phyloP scores from a whole-genome alignment of 2,329 filamentous ascomycete species.

The Ambrosiella cleistominuta region DNA sequence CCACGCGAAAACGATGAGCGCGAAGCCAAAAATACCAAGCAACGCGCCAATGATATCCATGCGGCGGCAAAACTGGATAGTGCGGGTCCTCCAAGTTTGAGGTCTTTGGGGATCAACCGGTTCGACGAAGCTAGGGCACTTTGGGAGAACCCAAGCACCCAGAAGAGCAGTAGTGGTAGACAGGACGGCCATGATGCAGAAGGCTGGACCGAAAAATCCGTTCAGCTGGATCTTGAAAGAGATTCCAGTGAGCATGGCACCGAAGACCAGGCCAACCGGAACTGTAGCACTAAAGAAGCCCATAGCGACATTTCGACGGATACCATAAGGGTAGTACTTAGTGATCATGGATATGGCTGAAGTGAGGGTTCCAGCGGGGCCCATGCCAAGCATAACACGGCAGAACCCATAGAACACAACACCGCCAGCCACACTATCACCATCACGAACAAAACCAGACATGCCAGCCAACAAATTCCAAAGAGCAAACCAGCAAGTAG shows the following conservation, averaged over 20 bases:
- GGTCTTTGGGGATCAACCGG: neutral
- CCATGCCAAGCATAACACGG: slow-evolving; percentile 40
- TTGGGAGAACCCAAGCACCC: slow-evolving; percentile 22
- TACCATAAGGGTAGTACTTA: slow-evolving; percentile 35
- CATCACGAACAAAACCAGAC: slow-evolving; percentile 10
- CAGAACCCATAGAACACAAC: slow-evolving; percentile 21
- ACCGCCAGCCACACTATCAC: slow-evolving; percentile 23
- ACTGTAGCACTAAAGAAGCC: slow-evolving; percentile 29
- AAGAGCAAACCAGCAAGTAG: slow-evolving; percentile 35
- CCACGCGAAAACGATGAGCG: slow-evolving; percentile 49
- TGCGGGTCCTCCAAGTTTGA: neutral
- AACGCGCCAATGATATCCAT: slow-evolving; percentile 25
- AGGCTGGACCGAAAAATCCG: slow-evolving; percentile 31
- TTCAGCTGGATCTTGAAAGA: slow-evolving; percentile 19
- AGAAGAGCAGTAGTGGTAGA: slow-evolving; percentile 19
- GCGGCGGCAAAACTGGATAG: neutral
- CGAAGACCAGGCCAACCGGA: slow-evolving; percentile 28
- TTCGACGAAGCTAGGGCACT: neutral
- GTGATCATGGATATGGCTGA: slow-evolving; percentile 48
- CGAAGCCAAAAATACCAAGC: slow-evolving; percentile 34
- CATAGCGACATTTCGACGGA: slow-evolving; percentile 43
- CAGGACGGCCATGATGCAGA: slow-evolving; percentile 23
- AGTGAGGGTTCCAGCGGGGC: slow-evolving; percentile 43
- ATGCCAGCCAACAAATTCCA: slow-evolving; percentile 34
- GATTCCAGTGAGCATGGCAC: slow-evolving; percentile 24